phyloP scores from a whole-genome alignment of 371 early-diverging fungal genomes.

The Rhizopus delemar region DNA sequence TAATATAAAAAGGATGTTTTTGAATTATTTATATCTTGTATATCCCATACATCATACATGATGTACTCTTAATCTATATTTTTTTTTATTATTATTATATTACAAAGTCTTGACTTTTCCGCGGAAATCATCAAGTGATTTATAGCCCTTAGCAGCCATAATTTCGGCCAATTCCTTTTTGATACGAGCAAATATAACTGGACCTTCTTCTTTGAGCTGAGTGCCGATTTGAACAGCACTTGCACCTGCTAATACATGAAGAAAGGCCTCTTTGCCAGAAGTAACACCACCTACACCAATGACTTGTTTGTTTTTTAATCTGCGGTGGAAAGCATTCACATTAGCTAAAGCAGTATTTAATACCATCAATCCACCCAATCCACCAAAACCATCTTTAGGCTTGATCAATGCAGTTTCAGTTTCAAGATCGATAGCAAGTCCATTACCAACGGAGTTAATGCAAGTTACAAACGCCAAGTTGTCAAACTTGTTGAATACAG shows the following conservation, averaged over 20 bases:
- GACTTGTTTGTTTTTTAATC: conserved; percentile 44
- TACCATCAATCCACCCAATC: conserved; percentile 50
- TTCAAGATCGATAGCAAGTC: conserved; percentile 52
- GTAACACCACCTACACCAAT: conserved; percentile 56
- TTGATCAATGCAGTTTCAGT: conserved; percentile 51
- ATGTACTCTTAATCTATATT: not conserved
- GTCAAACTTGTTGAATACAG: conserved; percentile 45
- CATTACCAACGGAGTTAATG: conserved; percentile 56
- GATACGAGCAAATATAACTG: conserved; percentile 45
- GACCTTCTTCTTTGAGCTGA: conserved; percentile 51
- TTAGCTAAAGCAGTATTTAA: conserved; percentile 53
- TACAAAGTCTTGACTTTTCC: conserved; percentile 58
- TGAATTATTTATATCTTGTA: too few relatives aligned
- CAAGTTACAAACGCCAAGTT: conserved; percentile 49
- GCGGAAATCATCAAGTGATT: conserved; percentile 50
- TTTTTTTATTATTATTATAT: conserved; percentile 17
- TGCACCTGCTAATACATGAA: conserved; percentile 53
- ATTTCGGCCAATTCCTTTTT: conserved; percentile 48
- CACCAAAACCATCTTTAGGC: conserved; percentile 58
- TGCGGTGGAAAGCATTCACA: conserved; percentile 52
- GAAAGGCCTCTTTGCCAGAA: conserved; percentile 52
- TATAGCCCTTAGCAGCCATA: conserved; percentile 50
- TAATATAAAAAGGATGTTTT: not conserved
- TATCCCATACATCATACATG: too few relatives aligned
- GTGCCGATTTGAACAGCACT: conserved; percentile 54